A percentile compares a stretch with the other conserved stretches of the same genome.
Evolutionary conservation across 495 filamentous ascomycete species (phyloP).

Genomic region (Lasiosphaeriaceae sp.): DNA sequence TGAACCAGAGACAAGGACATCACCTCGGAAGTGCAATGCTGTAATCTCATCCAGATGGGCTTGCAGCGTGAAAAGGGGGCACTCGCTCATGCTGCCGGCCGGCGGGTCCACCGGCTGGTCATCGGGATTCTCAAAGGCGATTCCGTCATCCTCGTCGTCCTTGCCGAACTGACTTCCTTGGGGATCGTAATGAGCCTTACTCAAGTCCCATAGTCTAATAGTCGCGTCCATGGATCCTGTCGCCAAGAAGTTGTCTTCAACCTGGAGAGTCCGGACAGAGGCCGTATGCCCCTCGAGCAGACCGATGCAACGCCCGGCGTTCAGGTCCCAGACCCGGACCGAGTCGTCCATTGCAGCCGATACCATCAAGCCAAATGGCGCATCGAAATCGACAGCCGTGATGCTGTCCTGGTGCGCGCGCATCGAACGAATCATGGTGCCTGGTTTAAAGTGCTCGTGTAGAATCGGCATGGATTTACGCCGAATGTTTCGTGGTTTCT

Average conservation of each 20-base stretch:
- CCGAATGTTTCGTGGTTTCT: constrained; percentile 62
- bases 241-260: constrained; percentile 92
- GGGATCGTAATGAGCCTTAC: constrained; percentile 54
- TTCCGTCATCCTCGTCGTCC: constrained; percentile 58
- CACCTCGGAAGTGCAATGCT: constrained; percentile 80
- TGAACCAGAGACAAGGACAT: constrained; percentile 91
- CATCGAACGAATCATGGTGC: constrained; percentile 81
- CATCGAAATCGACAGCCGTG: constrained; percentile 91
- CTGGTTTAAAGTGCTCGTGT: constrained; percentile 92
- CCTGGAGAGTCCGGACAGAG: constrained; percentile 87
- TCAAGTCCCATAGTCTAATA: constrained; percentile 90
- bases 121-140: constrained; percentile 55
- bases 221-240: constrained; percentile 96
- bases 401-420: constrained; percentile 85
- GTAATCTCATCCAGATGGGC: constrained; percentile 94
- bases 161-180: constrained; percentile 63
- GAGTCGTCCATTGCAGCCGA: constrained; percentile 95
- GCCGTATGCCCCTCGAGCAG: constrained; percentile 90
- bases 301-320: constrained; percentile 84
- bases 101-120: constrained; percentile 60
- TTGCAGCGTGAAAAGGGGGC: constrained; percentile 78
- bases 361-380: constrained; percentile 91
- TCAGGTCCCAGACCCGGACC: constrained; percentile 96
- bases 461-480: constrained; percentile 87
- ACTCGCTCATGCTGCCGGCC: constrained; percentile 76